A percentile compares a stretch with the other conserved stretches of the same genome.
phyloP scores from a whole-genome alignment of 1,284 basidiomycete genomes.

The Cystobasidium sp. region DNA sequence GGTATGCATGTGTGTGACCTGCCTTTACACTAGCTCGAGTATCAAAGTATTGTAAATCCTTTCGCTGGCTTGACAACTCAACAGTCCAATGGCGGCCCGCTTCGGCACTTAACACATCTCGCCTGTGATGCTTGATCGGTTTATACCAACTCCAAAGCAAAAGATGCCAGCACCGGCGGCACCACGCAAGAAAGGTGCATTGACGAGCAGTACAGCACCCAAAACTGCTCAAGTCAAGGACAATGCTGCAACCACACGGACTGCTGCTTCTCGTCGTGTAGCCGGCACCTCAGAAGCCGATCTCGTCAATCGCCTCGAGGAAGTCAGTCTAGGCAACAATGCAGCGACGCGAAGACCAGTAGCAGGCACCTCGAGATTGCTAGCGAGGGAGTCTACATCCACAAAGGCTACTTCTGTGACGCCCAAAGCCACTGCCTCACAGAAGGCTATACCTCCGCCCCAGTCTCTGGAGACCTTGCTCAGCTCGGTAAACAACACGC shows the following conservation, averaged over 20 bases:
- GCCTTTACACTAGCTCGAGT: no score
- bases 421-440: not conserved
- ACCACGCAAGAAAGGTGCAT: constrained; percentile 39
- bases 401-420: constrained; percentile 29
- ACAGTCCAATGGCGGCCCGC: not conserved
- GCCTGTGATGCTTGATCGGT: not conserved
- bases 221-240: not conserved
- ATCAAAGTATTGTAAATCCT: no score
- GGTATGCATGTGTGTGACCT: no score
- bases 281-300: constrained; percentile 7
- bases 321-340: constrained; percentile 15
- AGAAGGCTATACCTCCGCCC: not conserved
- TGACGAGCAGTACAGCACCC: constrained; percentile 16
- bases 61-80: not conserved
- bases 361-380: not conserved
- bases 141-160: not conserved
- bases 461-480: constrained; percentile 1
- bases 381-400: not conserved
- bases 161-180: constrained; percentile 39
- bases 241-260: not conserved
- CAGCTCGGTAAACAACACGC: constrained; percentile 32
- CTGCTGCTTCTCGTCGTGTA: not conserved
- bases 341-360: not conserved
- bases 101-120: no score
- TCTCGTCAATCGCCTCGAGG: constrained; percentile 10